phyloP scores from a whole-genome alignment of 1,284 basidiomycete genomes.

The Fomitopsis palustris region DNA sequence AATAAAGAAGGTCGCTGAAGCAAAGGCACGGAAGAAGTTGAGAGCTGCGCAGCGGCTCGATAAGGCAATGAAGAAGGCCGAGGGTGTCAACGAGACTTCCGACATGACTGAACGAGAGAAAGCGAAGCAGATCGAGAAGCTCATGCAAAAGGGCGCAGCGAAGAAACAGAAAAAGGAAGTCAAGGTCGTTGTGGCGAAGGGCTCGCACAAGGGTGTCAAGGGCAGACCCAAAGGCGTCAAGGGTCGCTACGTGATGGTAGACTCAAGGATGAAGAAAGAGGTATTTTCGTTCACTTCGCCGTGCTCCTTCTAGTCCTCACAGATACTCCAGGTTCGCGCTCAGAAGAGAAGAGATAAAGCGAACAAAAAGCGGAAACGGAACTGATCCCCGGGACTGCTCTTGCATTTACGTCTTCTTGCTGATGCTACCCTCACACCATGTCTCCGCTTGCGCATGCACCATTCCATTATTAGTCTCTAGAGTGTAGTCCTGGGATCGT shows the following conservation, averaged over 20 bases:
- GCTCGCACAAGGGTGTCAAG: conserved; percentile 85
- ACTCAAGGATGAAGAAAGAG: conserved; percentile 84
- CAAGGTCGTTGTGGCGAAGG: conserved; percentile 92
- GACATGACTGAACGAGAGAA: conserved; percentile 96
- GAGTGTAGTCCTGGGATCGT: neutral
- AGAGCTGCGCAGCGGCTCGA: conserved; percentile 84
- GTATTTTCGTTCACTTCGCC: conserved; percentile 30
- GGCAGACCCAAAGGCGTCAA: conserved; percentile 96
- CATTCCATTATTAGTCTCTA: conserved; percentile 1
- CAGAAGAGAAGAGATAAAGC: conserved; percentile 69
- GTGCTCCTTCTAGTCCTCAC: conserved; percentile 6
- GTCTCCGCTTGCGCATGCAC: neutral
- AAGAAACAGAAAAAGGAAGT: conserved; percentile 77
- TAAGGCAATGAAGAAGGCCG: conserved; percentile 95
- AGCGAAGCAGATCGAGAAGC: conserved; percentile 88
- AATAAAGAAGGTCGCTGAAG: conserved; percentile 99
- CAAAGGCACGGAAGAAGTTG: conserved; percentile 96
- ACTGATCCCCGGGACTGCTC: conserved; percentile 3
- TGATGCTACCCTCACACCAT: neutral
- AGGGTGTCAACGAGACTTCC: conserved; percentile 86
- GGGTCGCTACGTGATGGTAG: conserved; percentile 91
- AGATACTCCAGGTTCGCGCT: conserved; percentile 52
- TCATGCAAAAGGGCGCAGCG: conserved; percentile 79
- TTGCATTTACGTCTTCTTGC: conserved; percentile 3
- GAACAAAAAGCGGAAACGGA: conserved; percentile 53